A percentile compares a stretch with the other conserved stretches of the same genome.
Conservation (phyloP, 306 rosid genomes). For the Malus asiatica region DNA sequence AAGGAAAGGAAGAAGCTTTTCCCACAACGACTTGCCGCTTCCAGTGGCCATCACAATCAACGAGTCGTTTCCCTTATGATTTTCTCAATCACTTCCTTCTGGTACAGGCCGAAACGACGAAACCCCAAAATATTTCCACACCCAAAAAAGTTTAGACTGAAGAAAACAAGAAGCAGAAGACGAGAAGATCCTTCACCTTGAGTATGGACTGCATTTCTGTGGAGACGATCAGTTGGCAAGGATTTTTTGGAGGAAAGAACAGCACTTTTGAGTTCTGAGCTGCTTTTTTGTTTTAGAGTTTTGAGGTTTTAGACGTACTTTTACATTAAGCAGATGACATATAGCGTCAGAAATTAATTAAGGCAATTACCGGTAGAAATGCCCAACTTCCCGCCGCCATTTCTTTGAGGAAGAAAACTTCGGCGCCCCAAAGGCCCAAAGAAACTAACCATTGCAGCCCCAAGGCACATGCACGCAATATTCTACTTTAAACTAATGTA, state of each 20-base stretch:
- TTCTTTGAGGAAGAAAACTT: not conserved
- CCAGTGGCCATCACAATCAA: constrained; percentile 94
- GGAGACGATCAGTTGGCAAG: not conserved
- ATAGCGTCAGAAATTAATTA: not conserved
- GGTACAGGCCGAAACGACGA: constrained; percentile 62
- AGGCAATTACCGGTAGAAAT: not conserved
- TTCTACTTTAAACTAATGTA: too few relatives aligned
- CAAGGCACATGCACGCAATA: too few relatives aligned
- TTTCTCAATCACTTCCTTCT: constrained; percentile 57
- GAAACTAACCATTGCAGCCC: not conserved
- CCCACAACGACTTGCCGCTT: constrained; percentile 87
- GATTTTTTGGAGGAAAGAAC: not conserved
- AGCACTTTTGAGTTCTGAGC: not conserved
- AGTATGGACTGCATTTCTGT: constrained; percentile 26
- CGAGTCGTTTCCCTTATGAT: constrained; percentile 59
- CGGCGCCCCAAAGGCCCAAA: not conserved
- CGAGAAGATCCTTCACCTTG: constrained; percentile 29
- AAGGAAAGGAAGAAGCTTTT: constrained; percentile 14
- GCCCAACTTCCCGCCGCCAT: constrained; percentile 13
- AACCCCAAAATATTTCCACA: constrained; percentile 59
- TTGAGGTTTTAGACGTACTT: not conserved
- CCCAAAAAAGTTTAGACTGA: not conserved
- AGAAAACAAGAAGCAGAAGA: not conserved
- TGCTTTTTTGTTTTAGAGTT: not conserved
- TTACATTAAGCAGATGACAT: not conserved